A percentile compares a stretch with the other conserved stretches of the same genome.
phyloP scores from a whole-genome alignment of 371 early-diverging fungal species.

The Blakeslea trispora region DNA sequence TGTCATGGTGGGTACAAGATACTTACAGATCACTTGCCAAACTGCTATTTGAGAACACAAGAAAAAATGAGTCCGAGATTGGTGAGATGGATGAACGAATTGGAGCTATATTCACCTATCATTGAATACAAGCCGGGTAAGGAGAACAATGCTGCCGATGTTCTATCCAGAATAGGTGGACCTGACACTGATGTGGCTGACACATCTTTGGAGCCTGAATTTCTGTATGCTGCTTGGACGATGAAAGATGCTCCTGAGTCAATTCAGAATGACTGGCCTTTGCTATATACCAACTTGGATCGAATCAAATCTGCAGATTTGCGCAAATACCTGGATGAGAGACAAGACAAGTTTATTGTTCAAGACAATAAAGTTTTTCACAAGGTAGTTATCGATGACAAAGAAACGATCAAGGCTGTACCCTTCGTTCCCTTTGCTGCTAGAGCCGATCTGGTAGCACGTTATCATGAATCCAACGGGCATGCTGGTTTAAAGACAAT shows the following conservation, averaged over 20 bases:
- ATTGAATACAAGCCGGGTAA: slow-evolving; percentile 27
- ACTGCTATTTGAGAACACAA: slow-evolving; percentile 25
- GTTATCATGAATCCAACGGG: slow-evolving; percentile 25
- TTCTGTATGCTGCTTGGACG: slow-evolving; percentile 12
- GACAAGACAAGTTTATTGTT: too few species aligned
- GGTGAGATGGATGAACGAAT: slow-evolving; percentile 13
- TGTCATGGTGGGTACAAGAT: too few species aligned
- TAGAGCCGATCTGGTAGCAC: slow-evolving; percentile 15
- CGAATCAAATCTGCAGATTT: not conserved
- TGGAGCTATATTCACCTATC: slow-evolving; percentile 7
- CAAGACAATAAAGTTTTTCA: slow-evolving; percentile 18
- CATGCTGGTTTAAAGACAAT: slow-evolving; percentile 18
- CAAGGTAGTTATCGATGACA: not conserved
- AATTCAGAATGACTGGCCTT: slow-evolving; percentile 24
- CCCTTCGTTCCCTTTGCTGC: slow-evolving; percentile 1
- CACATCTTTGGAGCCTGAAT: slow-evolving; percentile 20
- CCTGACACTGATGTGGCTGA: not conserved
- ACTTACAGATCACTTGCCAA: too few species aligned
- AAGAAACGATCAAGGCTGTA: not conserved
- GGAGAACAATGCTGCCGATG: slow-evolving; percentile 25
- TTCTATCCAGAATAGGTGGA: slow-evolving; percentile 14
- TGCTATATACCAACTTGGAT: slow-evolving; percentile 2
- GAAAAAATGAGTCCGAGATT: slow-evolving; percentile 21
- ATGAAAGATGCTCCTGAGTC: not conserved
- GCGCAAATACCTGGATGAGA: too few species aligned